A percentile compares a stretch with the other conserved stretches of the same genome.
Conservation (phyloP, 768 basidiomycete genomes). For the Gloeophyllum trabeum region DNA sequence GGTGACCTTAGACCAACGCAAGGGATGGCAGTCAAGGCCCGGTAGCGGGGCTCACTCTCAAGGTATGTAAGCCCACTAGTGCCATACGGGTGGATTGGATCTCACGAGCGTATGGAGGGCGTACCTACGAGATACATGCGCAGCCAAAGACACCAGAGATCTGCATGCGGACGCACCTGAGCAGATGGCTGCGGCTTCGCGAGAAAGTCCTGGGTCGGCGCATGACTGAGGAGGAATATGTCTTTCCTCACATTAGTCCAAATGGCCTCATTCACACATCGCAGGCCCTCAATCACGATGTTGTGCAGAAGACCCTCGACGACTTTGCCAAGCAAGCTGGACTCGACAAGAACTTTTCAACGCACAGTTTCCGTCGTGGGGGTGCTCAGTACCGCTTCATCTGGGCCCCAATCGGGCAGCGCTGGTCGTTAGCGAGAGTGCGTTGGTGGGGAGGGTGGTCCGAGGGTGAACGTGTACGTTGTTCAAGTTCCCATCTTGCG, state of each 20-base stretch:
- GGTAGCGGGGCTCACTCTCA: too few species aligned
- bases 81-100: too few species aligned
- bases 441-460: too few species aligned
- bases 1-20: too few species aligned
- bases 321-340: conserved; percentile 15
- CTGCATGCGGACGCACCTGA: neutral
- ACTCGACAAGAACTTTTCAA: conserved; percentile 16
- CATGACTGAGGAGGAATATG: conserved; percentile 15
- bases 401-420: conserved; percentile 20
- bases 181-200: neutral
- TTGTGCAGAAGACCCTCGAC: conserved; percentile 16
- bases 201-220: conserved; percentile 8
- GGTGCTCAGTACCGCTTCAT: conserved; percentile 29
- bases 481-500: too few species aligned
- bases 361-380: conserved; percentile 23
- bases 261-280: conserved; percentile 16
- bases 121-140: too few species aligned
- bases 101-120: too few species aligned
- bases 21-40: too few species aligned
- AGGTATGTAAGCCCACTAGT: too few species aligned
- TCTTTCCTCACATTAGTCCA: conserved; percentile 19
- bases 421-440: too few species aligned
- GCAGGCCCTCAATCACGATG: conserved; percentile 17
- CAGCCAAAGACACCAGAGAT: too few species aligned
- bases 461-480: too few species aligned